Percentiles rank a stretch among this genome's conserved stretches.
Evolutionary conservation across 148 eudicot species (phyloP).

Genomic region (Arctostaphylos glauca): DNA sequence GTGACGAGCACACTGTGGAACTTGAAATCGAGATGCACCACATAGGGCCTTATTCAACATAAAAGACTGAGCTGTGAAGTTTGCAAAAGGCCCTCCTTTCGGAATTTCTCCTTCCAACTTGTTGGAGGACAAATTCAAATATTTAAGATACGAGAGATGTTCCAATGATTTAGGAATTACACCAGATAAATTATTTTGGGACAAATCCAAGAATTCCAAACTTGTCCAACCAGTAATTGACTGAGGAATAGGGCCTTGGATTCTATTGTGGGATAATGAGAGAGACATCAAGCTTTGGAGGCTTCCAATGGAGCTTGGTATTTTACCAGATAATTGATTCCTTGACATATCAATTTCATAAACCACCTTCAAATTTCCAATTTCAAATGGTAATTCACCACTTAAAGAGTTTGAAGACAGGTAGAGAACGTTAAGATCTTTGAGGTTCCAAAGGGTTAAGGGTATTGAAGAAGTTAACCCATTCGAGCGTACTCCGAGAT

Average conservation of each 20-base stretch:
- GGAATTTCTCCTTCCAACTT: slow-evolving; percentile 16
- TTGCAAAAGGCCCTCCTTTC: slow-evolving; percentile 6
- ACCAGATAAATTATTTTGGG: slow-evolving; percentile 1
- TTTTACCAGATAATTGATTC: slow-evolving; percentile 7
- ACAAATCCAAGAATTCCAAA: slow-evolving; percentile 18
- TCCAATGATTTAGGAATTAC: slow-evolving; percentile 14
- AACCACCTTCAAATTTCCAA: slow-evolving; percentile 6
- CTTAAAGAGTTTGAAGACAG: slow-evolving; percentile 8
- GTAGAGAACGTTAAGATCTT: not conserved
- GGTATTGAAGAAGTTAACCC: slow-evolving; percentile 7
- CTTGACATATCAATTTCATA: not conserved
- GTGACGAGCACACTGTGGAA: slow-evolving; percentile 3
- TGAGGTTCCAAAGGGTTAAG: not conserved
- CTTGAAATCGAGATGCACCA: slow-evolving; percentile 12
- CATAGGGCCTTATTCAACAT: slow-evolving; percentile 7
- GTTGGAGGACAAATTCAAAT: slow-evolving; percentile 11
- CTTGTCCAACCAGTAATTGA: slow-evolving; percentile 1
- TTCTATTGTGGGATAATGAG: slow-evolving; percentile 5
- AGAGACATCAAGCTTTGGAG: not conserved
- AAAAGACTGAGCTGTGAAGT: slow-evolving; percentile 7
- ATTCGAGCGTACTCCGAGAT: not conserved
- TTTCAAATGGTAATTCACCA: not conserved
- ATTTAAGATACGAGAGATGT: not conserved
- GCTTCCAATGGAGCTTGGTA: slow-evolving; percentile 9
- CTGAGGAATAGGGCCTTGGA: slow-evolving; percentile 16